phyloP scores from a whole-genome alignment of 257 asterid species.

The Misopates orontium region DNA sequence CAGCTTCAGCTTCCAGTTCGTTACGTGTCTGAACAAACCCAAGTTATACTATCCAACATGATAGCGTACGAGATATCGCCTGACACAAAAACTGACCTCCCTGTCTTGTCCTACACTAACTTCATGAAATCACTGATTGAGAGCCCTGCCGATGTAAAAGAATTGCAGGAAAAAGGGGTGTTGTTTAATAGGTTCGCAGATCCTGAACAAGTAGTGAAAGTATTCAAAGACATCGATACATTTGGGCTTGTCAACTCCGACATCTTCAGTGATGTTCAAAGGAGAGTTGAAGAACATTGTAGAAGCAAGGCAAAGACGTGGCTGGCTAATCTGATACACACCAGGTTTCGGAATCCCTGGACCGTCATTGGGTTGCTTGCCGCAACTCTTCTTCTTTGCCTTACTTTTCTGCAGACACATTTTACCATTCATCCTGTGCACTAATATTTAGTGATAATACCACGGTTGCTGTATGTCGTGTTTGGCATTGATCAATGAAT shows the following conservation, averaged over 20 bases:
- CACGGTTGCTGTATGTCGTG: too few relatives aligned
- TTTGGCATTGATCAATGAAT: not conserved
- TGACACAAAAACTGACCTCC: slow-evolving; percentile 10
- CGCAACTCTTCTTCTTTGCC: slow-evolving; percentile 29
- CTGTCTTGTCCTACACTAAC: slow-evolving; percentile 22
- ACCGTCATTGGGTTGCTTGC: slow-evolving; percentile 35
- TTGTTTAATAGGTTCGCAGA: slow-evolving; percentile 24
- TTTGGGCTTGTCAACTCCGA: slow-evolving; percentile 28
- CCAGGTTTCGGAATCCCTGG: slow-evolving; percentile 35
- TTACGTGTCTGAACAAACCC: not conserved
- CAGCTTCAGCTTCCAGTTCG: slow-evolving; percentile 10
- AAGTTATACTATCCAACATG: slow-evolving; percentile 23
- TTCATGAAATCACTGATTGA: slow-evolving; percentile 39
- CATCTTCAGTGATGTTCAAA: slow-evolving; percentile 24
- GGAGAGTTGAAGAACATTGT: slow-evolving; percentile 26
- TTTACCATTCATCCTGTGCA: slow-evolving; percentile 4
- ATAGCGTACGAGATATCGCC: slow-evolving; percentile 37
- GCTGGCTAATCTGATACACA: slow-evolving; percentile 34
- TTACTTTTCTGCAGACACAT: slow-evolving; percentile 15
- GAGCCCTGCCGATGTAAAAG: slow-evolving; percentile 25
- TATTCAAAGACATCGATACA: slow-evolving; percentile 32
- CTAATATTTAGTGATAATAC: too few relatives aligned
- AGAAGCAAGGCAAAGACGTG: slow-evolving; percentile 33
- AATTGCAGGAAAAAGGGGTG: slow-evolving; percentile 28
- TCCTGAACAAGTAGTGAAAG: slow-evolving; percentile 33